Evolutionary conservation across 306 rosid genomes (phyloP).

Genomic region (Echinosophora koreensis): DNA sequence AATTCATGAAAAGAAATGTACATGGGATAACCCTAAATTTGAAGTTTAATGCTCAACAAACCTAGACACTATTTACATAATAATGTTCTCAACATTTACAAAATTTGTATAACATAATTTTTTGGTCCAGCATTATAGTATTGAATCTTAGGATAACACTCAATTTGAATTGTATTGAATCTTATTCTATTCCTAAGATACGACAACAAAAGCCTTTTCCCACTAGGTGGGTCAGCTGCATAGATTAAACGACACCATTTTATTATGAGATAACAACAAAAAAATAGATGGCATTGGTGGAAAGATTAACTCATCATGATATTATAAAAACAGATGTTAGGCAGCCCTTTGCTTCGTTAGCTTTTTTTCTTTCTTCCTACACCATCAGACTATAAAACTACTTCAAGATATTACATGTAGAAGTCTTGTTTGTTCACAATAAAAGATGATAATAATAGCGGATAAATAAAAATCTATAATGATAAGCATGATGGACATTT

Average conservation of each 20-base stretch:
- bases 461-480: not conserved
- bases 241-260: too few relatives aligned
- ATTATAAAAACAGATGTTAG: not conserved
- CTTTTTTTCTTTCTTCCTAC: constrained; percentile 15
- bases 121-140: not conserved
- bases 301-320: not conserved
- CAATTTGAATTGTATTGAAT: constrained; percentile 16
- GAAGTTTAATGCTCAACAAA: too few relatives aligned
- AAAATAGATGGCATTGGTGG: not conserved
- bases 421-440: not conserved
- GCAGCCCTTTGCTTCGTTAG: constrained; percentile 10
- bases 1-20: too few relatives aligned
- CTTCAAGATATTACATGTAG: constrained; percentile 2
- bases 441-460: not conserved
- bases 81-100: too few relatives aligned
- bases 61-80: too few relatives aligned
- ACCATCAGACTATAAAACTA: constrained; percentile 2
- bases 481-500: constrained; percentile 29
- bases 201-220: too few relatives aligned
- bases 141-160: not conserved
- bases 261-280: not conserved
- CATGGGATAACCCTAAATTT: too few relatives aligned
- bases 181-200: constrained; percentile 1
- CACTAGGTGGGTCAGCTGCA: too few relatives aligned
- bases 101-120: too few relatives aligned